Percentiles rank a stretch among this genome's conserved stretches.
Conservation (phyloP, 345 rosid species). For the Linum usitatissimum region DNA sequence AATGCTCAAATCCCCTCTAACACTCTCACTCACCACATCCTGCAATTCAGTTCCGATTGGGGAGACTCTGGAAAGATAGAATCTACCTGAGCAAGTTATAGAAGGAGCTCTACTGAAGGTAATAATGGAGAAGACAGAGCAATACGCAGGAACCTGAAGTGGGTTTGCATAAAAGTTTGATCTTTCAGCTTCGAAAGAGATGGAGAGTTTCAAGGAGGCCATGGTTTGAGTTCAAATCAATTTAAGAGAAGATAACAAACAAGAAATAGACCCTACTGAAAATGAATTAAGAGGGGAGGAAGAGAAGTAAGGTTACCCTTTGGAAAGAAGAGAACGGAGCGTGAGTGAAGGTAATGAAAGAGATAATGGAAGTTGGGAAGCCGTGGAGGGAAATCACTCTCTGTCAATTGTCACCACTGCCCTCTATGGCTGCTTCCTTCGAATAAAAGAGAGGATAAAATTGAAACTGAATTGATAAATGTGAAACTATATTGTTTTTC, state of each 20-base stretch:
- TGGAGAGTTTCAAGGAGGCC: constrained; percentile 44
- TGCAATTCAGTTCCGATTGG: constrained; percentile 25
- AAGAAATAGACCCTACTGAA: background rate
- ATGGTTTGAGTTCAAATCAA: constrained; percentile 10
- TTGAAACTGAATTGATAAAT: no score
- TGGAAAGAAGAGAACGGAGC: background rate
- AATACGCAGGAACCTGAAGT: constrained; percentile 27
- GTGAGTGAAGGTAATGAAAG: background rate
- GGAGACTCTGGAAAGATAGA: constrained; percentile 30
- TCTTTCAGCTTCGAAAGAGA: constrained; percentile 45
- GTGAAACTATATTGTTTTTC: no score
- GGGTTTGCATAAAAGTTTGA: constrained; percentile 30
- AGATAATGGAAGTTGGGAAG: background rate
- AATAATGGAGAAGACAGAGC: constrained; percentile 29
- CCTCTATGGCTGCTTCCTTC: no score
- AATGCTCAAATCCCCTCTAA: background rate
- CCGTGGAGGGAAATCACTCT: background rate
- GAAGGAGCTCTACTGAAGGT: constrained; percentile 21
- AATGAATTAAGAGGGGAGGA: background rate
- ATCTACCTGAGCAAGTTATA: constrained; percentile 26
- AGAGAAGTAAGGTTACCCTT: background rate
- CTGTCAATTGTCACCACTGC: background rate
- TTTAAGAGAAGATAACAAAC: background rate
- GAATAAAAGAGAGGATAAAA: no score
- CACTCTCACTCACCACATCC: constrained; percentile 14